Evolutionary conservation across 1,139 yeast species (phyloP).

Genomic region (Casaregolazyma suthepensis): DNA sequence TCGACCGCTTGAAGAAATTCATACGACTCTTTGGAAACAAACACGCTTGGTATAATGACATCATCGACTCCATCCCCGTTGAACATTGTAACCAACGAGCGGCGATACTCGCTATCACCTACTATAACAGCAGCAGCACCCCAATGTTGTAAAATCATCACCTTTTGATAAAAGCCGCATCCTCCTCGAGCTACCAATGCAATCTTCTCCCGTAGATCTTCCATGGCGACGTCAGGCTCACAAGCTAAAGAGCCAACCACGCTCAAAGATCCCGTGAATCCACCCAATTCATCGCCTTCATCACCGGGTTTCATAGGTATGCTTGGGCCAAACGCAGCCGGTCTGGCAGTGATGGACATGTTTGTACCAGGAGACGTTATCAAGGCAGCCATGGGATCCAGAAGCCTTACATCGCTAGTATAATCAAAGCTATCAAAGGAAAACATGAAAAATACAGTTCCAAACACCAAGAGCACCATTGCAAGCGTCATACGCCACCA

Average conservation of each 20-base stretch:
- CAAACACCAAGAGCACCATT: not conserved
- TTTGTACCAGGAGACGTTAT: slow-evolving; percentile 24
- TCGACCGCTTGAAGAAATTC: slow-evolving; percentile 24
- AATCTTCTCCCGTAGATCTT: slow-evolving; percentile 25
- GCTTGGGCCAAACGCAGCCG: slow-evolving; percentile 34
- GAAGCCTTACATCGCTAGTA: slow-evolving; percentile 19
- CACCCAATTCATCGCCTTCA: slow-evolving; percentile 12
- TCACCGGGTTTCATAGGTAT: slow-evolving; percentile 16
- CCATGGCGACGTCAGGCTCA: slow-evolving; percentile 14
- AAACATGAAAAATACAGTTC: not conserved
- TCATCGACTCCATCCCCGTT: slow-evolving; percentile 28
- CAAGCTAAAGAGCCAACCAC: slow-evolving; percentile 23
- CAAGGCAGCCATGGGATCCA: slow-evolving; percentile 27
- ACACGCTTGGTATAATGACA: slow-evolving; percentile 35
- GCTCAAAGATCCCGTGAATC: slow-evolving; percentile 22
- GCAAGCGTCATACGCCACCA: slow-evolving; percentile 4
- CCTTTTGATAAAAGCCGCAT: slow-evolving; percentile 36
- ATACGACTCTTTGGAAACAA: slow-evolving; percentile 33
- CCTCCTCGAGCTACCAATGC: slow-evolving; percentile 37
- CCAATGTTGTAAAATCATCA: slow-evolving; percentile 32
- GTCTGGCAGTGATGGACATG: slow-evolving; percentile 29
- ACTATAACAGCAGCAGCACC: slow-evolving; percentile 40
- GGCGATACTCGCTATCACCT: slow-evolving; percentile 33
- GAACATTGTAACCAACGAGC: slow-evolving; percentile 36
- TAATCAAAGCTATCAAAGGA: not conserved